phyloP scores from a whole-genome alignment of 352 stramenopile genomes.

The Lagenidium giganteum region DNA sequence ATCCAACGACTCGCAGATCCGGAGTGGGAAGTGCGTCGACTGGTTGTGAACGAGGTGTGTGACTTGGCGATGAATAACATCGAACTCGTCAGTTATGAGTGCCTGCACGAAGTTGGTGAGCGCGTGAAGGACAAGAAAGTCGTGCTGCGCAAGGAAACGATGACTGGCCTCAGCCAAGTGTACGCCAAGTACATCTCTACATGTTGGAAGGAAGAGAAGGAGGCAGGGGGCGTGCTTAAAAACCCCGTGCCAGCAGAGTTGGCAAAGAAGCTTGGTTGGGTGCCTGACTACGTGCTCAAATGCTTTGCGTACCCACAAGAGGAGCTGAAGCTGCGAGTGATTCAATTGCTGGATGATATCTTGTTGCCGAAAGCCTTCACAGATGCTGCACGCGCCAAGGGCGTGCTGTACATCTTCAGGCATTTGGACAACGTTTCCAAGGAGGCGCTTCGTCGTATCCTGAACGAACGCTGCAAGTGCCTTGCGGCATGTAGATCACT shows the following conservation, averaged over 20 bases:
- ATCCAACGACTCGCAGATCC: slow-evolving; percentile 63
- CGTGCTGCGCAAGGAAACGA: slow-evolving; percentile 75
- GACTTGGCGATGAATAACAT: slow-evolving; percentile 74
- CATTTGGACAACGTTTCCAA: slow-evolving; percentile 52
- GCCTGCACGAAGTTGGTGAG: slow-evolving; percentile 69
- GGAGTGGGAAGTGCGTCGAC: slow-evolving; percentile 78
- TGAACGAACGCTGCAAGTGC: slow-evolving; percentile 60
- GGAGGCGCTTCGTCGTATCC: slow-evolving; percentile 67
- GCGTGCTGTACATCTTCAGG: slow-evolving; percentile 70
- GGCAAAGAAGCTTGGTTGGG: slow-evolving; percentile 73
- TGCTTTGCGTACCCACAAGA: slow-evolving; percentile 83
- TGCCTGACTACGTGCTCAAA: slow-evolving; percentile 81
- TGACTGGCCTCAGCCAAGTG: slow-evolving; percentile 84
- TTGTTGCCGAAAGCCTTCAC: slow-evolving; percentile 63
- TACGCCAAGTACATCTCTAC: slow-evolving; percentile 67
- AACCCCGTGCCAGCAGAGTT: slow-evolving; percentile 25
- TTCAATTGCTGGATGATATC: slow-evolving; percentile 83
- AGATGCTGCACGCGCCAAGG: slow-evolving; percentile 49
- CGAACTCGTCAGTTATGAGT: slow-evolving; percentile 57
- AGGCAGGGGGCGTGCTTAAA: slow-evolving; percentile 16
- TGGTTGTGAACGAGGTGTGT: slow-evolving; percentile 76
- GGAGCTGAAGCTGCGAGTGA: slow-evolving; percentile 76
- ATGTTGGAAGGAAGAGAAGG: slow-evolving; percentile 31
- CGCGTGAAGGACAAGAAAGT: slow-evolving; percentile 89
- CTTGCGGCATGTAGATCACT: slow-evolving; percentile 27